Evolutionary conservation across 179 eudicot species (phyloP).

Genomic region (Silene noctiflora): DNA sequence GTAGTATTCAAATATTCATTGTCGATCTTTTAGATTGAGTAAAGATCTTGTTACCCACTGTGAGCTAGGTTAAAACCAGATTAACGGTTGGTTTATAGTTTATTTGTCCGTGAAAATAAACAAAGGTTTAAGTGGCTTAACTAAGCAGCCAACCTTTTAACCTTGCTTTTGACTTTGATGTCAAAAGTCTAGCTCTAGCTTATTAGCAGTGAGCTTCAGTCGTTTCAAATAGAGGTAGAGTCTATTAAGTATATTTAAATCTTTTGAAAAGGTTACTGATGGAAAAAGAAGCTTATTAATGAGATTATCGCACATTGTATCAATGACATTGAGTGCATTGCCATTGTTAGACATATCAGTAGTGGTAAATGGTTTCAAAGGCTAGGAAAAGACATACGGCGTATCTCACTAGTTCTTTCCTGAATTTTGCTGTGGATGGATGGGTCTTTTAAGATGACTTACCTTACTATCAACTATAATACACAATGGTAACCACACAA

Average conservation of each 20-base stretch:
- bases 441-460: not conserved
- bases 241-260: not conserved
- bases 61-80: not conserved
- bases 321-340: too few species aligned
- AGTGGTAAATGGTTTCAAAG: not conserved
- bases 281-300: not conserved
- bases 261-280: not conserved
- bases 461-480: not conserved
- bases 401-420: not conserved
- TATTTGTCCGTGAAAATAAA: not conserved
- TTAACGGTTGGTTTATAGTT: not conserved
- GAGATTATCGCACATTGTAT: not conserved
- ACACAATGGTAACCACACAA: not conserved
- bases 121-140: not conserved
- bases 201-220: not conserved
- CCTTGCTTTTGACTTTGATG: not conserved
- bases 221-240: not conserved
- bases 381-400: not conserved
- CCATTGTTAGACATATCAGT: not conserved
- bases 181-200: not conserved
- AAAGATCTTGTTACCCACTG: not conserved
- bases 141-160: not conserved
- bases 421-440: not conserved
- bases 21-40: not conserved
- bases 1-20: not conserved